phyloP scores from a whole-genome alignment of 768 basidiomycete genomes.

The Galerina marginata region DNA sequence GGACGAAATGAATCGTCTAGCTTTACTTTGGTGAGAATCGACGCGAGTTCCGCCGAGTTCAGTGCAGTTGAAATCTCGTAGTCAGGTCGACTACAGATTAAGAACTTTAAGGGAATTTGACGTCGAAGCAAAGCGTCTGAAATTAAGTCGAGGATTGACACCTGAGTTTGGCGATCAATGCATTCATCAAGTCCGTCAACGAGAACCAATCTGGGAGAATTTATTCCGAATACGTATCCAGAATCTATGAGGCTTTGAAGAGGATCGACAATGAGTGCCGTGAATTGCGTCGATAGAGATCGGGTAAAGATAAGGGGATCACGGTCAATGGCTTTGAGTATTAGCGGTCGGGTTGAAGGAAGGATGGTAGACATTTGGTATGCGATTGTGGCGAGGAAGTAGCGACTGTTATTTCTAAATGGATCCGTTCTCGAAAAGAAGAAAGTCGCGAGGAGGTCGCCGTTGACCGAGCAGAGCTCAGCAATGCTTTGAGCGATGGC shows the following conservation, averaged over 20 bases:
- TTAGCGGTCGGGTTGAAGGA: background rate
- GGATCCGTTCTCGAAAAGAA: conserved; percentile 10
- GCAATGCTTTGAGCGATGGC: conserved; percentile 31
- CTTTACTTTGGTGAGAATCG: background rate
- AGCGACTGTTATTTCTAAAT: background rate
- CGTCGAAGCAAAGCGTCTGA: too few relatives aligned
- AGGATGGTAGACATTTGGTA: conserved; percentile 8
- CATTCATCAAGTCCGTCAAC: background rate
- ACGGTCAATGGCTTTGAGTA: background rate
- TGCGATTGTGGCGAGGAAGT: conserved; percentile 9
- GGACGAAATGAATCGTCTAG: conserved; percentile 6
- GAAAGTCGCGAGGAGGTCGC: conserved; percentile 4
- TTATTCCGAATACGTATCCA: background rate
- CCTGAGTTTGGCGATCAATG: background rate
- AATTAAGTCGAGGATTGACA: background rate
- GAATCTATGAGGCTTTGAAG: background rate
- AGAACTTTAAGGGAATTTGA: background rate
- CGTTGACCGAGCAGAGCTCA: background rate
- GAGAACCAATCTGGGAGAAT: background rate
- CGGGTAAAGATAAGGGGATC: conserved; percentile 8
- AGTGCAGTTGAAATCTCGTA: background rate
- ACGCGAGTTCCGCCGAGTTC: background rate
- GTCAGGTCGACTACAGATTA: conserved; percentile 18
- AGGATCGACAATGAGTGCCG: background rate
- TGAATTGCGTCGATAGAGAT: conserved; percentile 2